phyloP scores from a whole-genome alignment of 176 grass and related monocot genomes.

The Dendrocalamus sinicus region DNA sequence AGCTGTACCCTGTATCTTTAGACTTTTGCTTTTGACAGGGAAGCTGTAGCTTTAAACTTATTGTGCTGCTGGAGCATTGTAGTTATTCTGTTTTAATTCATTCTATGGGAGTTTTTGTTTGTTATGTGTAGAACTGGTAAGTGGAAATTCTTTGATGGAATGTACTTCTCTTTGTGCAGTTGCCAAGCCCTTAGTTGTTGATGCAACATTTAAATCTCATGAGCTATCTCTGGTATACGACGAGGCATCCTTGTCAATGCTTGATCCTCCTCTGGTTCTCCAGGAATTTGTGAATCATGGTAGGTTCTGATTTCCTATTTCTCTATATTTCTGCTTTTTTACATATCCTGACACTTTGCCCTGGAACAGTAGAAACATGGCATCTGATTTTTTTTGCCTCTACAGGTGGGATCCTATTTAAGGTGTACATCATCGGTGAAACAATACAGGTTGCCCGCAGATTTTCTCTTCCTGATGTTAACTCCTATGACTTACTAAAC shows the following conservation, averaged over 20 bases:
- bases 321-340: conserved; percentile 29
- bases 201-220: conserved; percentile 92
- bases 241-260: conserved; percentile 68
- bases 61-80: not conserved
- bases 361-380: conserved; percentile 38
- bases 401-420: conserved; percentile 89
- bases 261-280: conserved; percentile 89
- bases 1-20: no score
- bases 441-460: conserved; percentile 74
- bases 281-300: conserved; percentile 98
- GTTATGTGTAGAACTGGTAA: conserved; percentile 18
- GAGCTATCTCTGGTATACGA: conserved; percentile 83
- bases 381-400: conserved; percentile 25
- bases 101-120: not conserved
- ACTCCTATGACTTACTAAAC: conserved; percentile 59
- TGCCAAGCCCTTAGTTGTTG: conserved; percentile 87
- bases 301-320: conserved; percentile 33
- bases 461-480: conserved; percentile 88
- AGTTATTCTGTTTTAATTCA: conserved; percentile 7
- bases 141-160: conserved; percentile 27
- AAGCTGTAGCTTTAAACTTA: conserved; percentile 1
- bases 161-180: conserved; percentile 49
- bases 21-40: no score
- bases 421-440: conserved; percentile 92
- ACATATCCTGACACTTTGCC: conserved; percentile 38